Evolutionary conservation across 768 basidiomycete species (phyloP).

Genomic region (Suillus spraguei): DNA sequence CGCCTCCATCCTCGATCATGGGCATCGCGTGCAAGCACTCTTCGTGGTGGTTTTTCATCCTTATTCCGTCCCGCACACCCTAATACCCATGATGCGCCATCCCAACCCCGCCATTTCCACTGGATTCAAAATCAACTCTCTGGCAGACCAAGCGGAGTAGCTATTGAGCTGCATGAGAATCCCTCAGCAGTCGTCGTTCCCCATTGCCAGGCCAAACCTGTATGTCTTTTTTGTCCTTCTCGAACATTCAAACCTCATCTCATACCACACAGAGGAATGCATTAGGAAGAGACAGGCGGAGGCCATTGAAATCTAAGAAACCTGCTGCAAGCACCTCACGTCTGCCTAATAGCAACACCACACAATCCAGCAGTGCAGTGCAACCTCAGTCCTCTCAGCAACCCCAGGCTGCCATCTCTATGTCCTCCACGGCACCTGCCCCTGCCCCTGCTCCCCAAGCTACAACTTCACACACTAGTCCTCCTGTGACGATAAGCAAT

Average conservation of each 20-base stretch:
- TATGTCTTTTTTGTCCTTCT: neutral
- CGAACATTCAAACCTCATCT: neutral
- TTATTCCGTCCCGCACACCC: no score
- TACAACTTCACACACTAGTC: no score
- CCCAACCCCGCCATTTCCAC: neutral
- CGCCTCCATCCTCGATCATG: no score
- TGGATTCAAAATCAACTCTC: neutral
- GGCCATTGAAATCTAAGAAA: neutral
- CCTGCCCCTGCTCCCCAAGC: no score
- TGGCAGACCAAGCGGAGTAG: neutral
- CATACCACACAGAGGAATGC: neutral
- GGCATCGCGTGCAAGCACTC: no score
- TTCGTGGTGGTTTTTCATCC: no score
- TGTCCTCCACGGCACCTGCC: no score
- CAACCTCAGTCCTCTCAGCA: no score
- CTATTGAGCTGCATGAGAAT: neutral
- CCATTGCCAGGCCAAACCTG: neutral
- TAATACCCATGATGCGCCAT: neutral
- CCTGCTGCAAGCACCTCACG: neutral
- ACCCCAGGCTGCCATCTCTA: no score
- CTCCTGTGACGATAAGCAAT: no score
- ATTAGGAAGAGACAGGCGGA: neutral
- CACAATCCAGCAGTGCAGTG: no score
- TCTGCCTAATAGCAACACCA: no score
- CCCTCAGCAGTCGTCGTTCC: neutral